Base-by-base conservation (phyloP, 139 green algal species). In the Chlamydomonas schloesseri region DNA sequence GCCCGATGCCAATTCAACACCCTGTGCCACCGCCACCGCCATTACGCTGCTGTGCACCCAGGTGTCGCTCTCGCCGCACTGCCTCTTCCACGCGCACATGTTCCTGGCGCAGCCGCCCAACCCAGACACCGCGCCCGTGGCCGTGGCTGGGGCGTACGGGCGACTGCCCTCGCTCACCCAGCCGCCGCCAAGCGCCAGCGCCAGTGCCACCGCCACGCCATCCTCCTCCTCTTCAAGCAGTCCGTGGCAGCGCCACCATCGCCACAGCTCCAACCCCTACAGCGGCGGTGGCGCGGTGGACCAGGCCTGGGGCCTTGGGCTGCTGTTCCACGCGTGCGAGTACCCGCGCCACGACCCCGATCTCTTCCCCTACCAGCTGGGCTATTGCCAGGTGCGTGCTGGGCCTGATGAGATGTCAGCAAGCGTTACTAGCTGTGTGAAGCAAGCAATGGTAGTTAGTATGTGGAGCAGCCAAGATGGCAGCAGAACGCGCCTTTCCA, bases 61-160 rank as follows among this genome's bases (percentile, higher is more conserved):
- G 79, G 79, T 85, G 0, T 42, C 46, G 9, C 79, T 85, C 11
- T 33, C 34, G 4, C 67, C 79, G 33, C 57, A 81, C 81, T 88
- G 89, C 81, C 72, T 92, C 26, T 92, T 92, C 83, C 89, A 92
- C 77, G 84, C 85, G 17, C 89, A 92, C 62, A 50, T 90, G 47
- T 92, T 92, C 50, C 29, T 62, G 17, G 74, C 64, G 28, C 34
- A 58, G 9, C 55, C 20, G 28, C 36, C 31, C 62, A 33, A 69
- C 26, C 62, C 62, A 17, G 42, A 69, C 62, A 34, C 62, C 24
- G 14, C 26, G 13, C 42, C 42, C 42, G 42, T 50, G 6, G 42
- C 42, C 8, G 42, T 50, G 6, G n/a, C n/a, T n/a, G n/a, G n/a
- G n/a, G n/a, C n/a, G n/a, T n/a, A n/a, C n/a, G n/a, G n/a, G n/a